Evolutionary conservation across 805 yeast genomes (phyloP).

Genomic region (Candida orba): DNA sequence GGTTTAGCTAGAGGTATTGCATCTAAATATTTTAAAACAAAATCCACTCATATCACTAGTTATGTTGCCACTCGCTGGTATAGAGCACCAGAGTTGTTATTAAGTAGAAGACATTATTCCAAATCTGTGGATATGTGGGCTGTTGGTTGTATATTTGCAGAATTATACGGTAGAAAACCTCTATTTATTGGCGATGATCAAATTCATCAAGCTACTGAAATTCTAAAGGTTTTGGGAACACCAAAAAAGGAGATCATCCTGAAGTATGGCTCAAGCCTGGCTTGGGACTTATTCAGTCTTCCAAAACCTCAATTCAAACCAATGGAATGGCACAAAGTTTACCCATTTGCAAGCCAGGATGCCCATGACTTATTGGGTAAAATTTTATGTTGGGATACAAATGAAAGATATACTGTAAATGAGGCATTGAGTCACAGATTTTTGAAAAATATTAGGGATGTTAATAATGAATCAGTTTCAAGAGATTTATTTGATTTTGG

Average conservation of each 20-base stretch:
- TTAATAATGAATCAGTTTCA: constrained; percentile 49
- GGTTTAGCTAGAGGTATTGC: constrained; percentile 82
- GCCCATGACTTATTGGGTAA: constrained; percentile 47
- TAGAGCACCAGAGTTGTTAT: constrained; percentile 84
- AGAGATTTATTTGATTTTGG: constrained; percentile 51
- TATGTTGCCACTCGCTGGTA: constrained; percentile 96
- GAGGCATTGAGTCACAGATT: constrained; percentile 53
- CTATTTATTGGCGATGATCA: constrained; percentile 72
- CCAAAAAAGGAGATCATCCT: constrained; percentile 46
- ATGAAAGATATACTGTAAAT: constrained; percentile 44
- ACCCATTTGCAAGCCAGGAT: constrained; percentile 50
- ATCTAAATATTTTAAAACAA: constrained; percentile 27
- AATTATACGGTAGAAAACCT: constrained; percentile 74
- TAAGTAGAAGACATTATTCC: constrained; percentile 51
- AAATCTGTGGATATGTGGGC: constrained; percentile 90
- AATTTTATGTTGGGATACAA: constrained; percentile 61
- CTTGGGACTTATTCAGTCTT: constrained; percentile 39
- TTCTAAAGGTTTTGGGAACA: constrained; percentile 61
- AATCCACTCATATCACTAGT: constrained; percentile 50
- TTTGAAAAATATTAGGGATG: constrained; percentile 45
- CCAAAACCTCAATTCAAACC: constrained; percentile 37
- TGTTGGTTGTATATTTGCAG: constrained; percentile 84
- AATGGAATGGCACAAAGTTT: constrained; percentile 44
- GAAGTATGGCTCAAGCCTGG: constrained; percentile 38
- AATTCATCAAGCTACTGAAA: constrained; percentile 62